These are phyloP conservation scores for Rhododendron griersonianum DNA, from an alignment of 148 eudicot genomes.

Conservation along the genomic window DNA sequence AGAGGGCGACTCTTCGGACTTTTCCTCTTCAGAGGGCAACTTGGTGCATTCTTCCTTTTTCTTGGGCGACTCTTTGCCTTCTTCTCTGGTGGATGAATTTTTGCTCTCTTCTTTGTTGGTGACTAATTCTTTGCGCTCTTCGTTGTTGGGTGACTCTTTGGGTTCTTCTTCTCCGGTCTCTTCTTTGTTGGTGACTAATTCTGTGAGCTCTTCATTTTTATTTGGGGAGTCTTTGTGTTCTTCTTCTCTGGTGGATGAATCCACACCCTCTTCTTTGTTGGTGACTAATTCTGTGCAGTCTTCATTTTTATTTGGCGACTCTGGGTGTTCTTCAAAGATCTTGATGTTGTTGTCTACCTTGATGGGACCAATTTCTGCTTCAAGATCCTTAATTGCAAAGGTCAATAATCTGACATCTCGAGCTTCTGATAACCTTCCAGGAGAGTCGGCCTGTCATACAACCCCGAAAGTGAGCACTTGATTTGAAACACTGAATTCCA, in stretches of 20 bases:
- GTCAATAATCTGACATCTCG: slow-evolving; percentile 71
- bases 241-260: background rate
- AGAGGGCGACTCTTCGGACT: background rate
- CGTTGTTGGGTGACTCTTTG: background rate
- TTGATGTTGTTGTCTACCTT: slow-evolving; percentile 17
- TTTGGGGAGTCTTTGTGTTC: background rate
- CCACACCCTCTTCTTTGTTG: background rate
- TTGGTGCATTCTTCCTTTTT: background rate
- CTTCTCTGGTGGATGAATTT: slow-evolving; percentile 7
- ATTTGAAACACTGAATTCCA: background rate
- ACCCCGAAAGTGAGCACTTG: background rate
- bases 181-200: background rate
- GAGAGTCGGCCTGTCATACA: slow-evolving; percentile 40
- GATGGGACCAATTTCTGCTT: slow-evolving; percentile 59
- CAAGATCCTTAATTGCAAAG: slow-evolving; percentile 50
- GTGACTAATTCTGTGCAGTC: background rate
- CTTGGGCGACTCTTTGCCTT: background rate
- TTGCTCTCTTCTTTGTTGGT: background rate
- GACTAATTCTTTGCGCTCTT: background rate
- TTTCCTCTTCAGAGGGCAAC: background rate
- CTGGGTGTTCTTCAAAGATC: slow-evolving; percentile 4
- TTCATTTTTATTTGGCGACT: slow-evolving; percentile 10
- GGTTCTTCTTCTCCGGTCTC: background rate
- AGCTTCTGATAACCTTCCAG: slow-evolving; percentile 47
- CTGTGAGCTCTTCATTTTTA: background rate